Conservation (phyloP, 495 filamentous ascomycete species). For the Jackrogersella multiformis region DNA sequence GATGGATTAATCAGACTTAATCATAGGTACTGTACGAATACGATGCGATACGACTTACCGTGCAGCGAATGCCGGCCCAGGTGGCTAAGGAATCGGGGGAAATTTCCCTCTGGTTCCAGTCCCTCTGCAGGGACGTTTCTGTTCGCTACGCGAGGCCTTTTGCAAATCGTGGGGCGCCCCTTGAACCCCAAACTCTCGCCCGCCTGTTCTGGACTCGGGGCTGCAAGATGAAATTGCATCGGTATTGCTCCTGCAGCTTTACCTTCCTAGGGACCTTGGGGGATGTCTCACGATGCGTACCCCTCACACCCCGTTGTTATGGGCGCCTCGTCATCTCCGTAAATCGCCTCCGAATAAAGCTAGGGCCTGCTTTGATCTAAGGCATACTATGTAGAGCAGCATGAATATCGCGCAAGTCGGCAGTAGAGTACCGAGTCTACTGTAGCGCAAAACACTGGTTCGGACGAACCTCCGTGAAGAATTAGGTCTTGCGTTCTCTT, state of each 20-base stretch:
- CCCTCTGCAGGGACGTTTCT: constrained; percentile 18
- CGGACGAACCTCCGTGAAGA: background rate
- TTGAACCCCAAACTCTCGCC: constrained; percentile 37
- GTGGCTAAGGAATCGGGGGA: constrained; percentile 25
- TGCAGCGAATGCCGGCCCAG: constrained; percentile 26
- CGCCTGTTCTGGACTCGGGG: constrained; percentile 36
- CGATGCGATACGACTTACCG: constrained; percentile 15
- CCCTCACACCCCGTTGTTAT: constrained; percentile 7
- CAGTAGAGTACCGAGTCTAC: constrained; percentile 30
- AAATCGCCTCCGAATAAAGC: background rate
- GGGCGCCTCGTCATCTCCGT: constrained; percentile 3
- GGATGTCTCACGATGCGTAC: constrained; percentile 25
- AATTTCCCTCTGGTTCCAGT: background rate
- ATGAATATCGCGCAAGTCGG: constrained; percentile 13
- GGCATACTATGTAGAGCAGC: background rate
- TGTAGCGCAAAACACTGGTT: constrained; percentile 12
- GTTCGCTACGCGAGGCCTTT: constrained; percentile 34
- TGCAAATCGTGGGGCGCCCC: constrained; percentile 42
- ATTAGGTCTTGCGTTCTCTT: constrained; percentile 2
- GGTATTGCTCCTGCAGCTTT: constrained; percentile 44
- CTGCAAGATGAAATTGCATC: constrained; percentile 47
- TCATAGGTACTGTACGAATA: constrained; percentile 26
- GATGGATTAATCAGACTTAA: constrained; percentile 23
- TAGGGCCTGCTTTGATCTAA: background rate
- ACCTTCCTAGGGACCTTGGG: constrained; percentile 28